Evolutionary conservation across 495 filamentous ascomycete species (phyloP).

Genomic region (Cercophora sp.): DNA sequence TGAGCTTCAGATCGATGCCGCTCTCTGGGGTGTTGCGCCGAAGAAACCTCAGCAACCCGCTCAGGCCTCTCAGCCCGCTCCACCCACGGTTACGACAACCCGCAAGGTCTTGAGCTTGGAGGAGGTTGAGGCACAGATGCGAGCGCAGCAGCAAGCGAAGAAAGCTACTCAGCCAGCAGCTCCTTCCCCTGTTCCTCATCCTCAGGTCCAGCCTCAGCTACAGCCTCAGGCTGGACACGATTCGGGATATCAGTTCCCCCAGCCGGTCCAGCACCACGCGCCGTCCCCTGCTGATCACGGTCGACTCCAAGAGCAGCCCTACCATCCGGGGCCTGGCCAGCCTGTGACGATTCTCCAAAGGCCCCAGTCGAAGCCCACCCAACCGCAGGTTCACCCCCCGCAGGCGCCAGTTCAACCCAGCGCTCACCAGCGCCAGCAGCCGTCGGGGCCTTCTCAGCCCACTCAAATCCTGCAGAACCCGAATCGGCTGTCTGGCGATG

Average conservation of each 20-base stretch:
- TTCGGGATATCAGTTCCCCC: constrained; percentile 21
- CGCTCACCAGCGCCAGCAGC: constrained; percentile 47
- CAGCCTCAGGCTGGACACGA: constrained; percentile 31
- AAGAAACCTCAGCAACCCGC: constrained; percentile 50
- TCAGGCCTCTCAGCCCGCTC: constrained; percentile 22
- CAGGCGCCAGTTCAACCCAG: constrained; percentile 32
- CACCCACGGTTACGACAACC: constrained; percentile 30
- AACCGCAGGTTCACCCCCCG: constrained; percentile 28
- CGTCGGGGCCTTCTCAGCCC: constrained; percentile 43
- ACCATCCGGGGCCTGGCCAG: constrained; percentile 33
- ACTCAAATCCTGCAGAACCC: constrained; percentile 55
- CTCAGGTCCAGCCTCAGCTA: constrained; percentile 13
- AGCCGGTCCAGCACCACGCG: constrained; percentile 28
- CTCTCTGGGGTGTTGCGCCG: constrained; percentile 76
- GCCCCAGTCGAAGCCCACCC: constrained; percentile 35
- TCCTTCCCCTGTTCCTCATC: constrained; percentile 25
- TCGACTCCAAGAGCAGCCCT: constrained; percentile 22
- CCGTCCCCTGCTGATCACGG: constrained; percentile 23
- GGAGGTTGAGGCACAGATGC: constrained; percentile 93
- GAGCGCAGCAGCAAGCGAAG: constrained; percentile 63
- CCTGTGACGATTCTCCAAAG: constrained; percentile 46
- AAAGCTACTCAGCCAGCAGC: constrained; percentile 36
- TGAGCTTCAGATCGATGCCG: constrained; percentile 87
- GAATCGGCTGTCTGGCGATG: constrained; percentile 40
- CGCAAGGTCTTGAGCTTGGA: constrained; percentile 94